Evolutionary conservation across 345 rosid species (phyloP).

Genomic region (Populus pruinosa): DNA sequence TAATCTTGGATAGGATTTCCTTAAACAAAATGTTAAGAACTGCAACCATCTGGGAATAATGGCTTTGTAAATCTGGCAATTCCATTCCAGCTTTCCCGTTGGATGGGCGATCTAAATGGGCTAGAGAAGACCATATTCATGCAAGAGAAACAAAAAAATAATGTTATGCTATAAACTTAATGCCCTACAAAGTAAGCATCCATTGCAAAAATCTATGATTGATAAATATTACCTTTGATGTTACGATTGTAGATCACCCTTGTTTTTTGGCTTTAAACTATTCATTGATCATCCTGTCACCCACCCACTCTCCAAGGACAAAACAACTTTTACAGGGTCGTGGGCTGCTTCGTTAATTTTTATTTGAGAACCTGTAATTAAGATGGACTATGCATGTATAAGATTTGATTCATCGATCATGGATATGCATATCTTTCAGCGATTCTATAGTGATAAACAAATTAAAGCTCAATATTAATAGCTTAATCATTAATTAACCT

Average conservation of each 20-base stretch:
- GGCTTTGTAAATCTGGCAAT: not conserved
- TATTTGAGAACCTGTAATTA: not conserved
- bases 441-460: not conserved
- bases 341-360: not conserved
- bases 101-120: not conserved
- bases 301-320: not conserved
- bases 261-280: not conserved
- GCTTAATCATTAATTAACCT: not conserved
- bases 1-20: conserved; percentile 1
- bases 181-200: not conserved
- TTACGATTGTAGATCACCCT: not conserved
- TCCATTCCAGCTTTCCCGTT: not conserved
- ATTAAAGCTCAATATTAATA: not conserved
- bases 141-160: not conserved
- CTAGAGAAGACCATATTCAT: not conserved
- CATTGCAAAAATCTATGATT: not conserved
- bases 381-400: not conserved
- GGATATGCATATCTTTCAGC: too few species aligned
- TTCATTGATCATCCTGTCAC: not conserved
- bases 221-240: not conserved
- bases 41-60: not conserved
- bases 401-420: too few species aligned
- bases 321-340: not conserved
- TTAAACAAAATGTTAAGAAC: not conserved
- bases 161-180: not conserved